phyloP scores from a whole-genome alignment of 2,329 filamentous ascomycete genomes.

The Byssochlamys sp. region DNA sequence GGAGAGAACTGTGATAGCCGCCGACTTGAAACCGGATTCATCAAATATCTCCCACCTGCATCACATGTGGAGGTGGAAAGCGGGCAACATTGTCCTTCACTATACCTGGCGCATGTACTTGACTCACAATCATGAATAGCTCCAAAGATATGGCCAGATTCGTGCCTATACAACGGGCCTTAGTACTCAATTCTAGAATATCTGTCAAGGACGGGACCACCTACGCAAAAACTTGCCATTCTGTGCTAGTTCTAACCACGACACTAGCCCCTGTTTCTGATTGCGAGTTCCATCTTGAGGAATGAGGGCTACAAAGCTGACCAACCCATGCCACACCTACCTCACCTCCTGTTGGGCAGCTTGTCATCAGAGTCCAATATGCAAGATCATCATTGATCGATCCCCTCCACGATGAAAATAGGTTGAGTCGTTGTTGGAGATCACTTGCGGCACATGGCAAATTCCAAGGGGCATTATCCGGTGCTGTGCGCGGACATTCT shows the following conservation, averaged over 20 bases:
- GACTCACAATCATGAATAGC: not conserved
- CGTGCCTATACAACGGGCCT: not conserved
- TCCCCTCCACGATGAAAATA: constrained; percentile 78
- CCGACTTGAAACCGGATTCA: constrained; percentile 52
- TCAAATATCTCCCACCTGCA: not conserved
- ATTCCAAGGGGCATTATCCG: constrained; percentile 33
- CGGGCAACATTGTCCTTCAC: not conserved
- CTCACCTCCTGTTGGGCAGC: constrained; percentile 66
- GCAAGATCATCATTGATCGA: constrained; percentile 65
- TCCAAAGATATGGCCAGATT: not conserved
- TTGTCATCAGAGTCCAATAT: constrained; percentile 82
- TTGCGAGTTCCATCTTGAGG: not conserved
- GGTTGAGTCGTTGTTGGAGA: constrained; percentile 35
- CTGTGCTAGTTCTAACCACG: not conserved
- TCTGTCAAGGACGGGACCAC: not conserved
- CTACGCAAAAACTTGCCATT: not conserved
- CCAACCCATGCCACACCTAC: constrained; percentile 60
- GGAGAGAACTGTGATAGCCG: constrained; percentile 68
- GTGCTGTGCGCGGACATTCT: constrained; percentile 59
- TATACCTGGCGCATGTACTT: not conserved
- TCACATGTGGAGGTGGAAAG: not conserved
- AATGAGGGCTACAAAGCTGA: not conserved
- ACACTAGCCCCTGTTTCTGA: not conserved
- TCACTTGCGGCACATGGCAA: not conserved
- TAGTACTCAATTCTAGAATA: not conserved